Base-by-base conservation (phyloP, 306 rosid species). In the Acacia confusa region DNA sequence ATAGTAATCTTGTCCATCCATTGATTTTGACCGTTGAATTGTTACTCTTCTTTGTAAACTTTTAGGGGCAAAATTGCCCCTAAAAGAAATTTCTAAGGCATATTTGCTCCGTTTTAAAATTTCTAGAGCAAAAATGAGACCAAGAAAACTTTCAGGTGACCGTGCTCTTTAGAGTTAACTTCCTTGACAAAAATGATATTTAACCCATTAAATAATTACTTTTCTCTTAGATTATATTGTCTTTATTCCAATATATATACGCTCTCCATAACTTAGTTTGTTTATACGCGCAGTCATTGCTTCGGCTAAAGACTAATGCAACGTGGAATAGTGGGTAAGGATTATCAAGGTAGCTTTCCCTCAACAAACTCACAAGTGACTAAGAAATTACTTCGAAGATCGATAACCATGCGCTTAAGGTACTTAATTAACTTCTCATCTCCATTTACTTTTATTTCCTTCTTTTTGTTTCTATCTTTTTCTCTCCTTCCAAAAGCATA, bases 351-450 rank as follows among this genome's bases (percentile, higher is more conserved):
- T 0, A 40, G 20, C 52, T 87, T 27, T 43, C 88, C 78, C 36
- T 52, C 81, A 61, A 38, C 79, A 74, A 5, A 78, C 22, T 67
- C 87, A 63, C 81, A 83, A 79, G 79, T 70, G 72, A 83, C 34
- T 78, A 89, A 70, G 43, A 77, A 79, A 9, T 20, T 53, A 52
- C 65, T 77, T n/a, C 92, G 85, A n/a, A 88, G 87, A 76, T 90
- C 92, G 45, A 28, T 82, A 66, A 88, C 92, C 79, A 84, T 82
- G 90, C 92, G 90, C 76, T 81, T 92, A 77, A 91, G 98, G 98
- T 94, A 65, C 34, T 9, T 52, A 1, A n/a, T 9, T 52, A 2
- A 19, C 38, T 12, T 57, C 64, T n/a, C 15, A 57, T 57, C 28
- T 9, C 2, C 47, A 43, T 43, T 8, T 43, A 43, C 47, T 43